These are phyloP conservation scores for Apiospora phragmitis DNA, from an alignment of 2,329 filamentous ascomycete genomes.

Conservation along the genomic window DNA sequence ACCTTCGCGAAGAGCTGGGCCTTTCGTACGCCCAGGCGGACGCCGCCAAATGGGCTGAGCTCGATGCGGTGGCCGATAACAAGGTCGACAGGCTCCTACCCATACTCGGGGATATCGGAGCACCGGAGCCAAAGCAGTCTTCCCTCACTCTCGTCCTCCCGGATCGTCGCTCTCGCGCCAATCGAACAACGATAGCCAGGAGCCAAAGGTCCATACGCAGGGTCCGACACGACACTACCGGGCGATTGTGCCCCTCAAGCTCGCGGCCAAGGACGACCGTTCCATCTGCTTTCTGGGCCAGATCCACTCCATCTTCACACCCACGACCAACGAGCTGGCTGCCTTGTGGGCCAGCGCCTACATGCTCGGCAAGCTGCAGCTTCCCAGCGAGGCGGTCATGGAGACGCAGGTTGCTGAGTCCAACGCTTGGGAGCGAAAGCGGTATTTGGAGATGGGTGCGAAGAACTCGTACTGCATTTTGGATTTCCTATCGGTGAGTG, in stretches of 20 bases:
- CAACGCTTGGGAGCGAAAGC: conserved; percentile 34
- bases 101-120: conserved; percentile 12
- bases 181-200: not conserved
- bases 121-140: not conserved
- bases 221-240: conserved; percentile 12
- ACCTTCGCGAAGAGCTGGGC: conserved; percentile 12
- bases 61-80: conserved; percentile 5
- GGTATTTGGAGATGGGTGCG: conserved; percentile 9
- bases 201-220: not conserved
- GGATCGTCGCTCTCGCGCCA: no score
- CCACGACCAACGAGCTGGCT: conserved; percentile 30
- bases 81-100: conserved; percentile 11
- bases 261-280: conserved; percentile 24
- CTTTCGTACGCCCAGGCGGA: conserved; percentile 3
- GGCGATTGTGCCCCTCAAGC: conserved; percentile 21
- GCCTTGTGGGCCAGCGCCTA: conserved; percentile 33
- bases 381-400: conserved; percentile 31
- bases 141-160: not conserved
- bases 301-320: conserved; percentile 27
- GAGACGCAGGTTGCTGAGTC: conserved; percentile 30
- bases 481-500: conserved; percentile 11
- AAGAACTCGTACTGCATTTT: conserved; percentile 15
- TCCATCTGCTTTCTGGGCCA: conserved; percentile 24
- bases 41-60: conserved; percentile 10
- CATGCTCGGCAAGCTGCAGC: conserved; percentile 28